phyloP scores from a whole-genome alignment of 1,139 yeast genomes.

The Wickerhamiella infanticola region DNA sequence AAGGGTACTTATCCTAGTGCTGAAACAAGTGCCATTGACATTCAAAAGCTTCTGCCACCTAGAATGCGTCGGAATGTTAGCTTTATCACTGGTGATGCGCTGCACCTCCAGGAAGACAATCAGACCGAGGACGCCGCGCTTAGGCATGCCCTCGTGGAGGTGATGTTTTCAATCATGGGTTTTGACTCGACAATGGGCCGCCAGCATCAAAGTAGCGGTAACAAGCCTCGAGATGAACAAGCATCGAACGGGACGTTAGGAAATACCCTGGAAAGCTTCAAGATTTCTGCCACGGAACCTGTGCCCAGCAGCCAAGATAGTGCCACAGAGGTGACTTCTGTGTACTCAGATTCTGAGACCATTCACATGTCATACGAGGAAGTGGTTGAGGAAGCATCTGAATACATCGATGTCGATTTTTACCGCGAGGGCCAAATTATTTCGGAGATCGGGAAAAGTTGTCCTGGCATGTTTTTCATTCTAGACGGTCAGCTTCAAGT shows the following conservation, averaged over 20 bases:
- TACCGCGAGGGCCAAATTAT: slow-evolving; percentile 40
- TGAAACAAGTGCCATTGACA: not conserved
- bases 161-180: slow-evolving; percentile 59
- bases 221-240: not conserved
- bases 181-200: slow-evolving; percentile 25
- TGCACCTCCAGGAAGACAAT: slow-evolving; percentile 22
- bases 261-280: not conserved
- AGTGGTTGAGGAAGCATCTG: slow-evolving; percentile 38
- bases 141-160: slow-evolving; percentile 57
- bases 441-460: slow-evolving; percentile 47
- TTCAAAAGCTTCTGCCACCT: not conserved
- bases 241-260: not conserved
- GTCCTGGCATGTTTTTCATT: slow-evolving; percentile 65
- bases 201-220: not conserved
- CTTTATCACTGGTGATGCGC: not conserved
- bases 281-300: not conserved
- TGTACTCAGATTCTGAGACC: not conserved
- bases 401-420: slow-evolving; percentile 40
- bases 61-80: not conserved
- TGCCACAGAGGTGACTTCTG: not conserved
- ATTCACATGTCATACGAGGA: slow-evolving; percentile 5
- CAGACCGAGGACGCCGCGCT: slow-evolving; percentile 66
- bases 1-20: not conserved
- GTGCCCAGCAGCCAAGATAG: not conserved
- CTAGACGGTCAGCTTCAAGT: slow-evolving; percentile 66